Percentiles rank a stretch among this genome's conserved stretches.
These are phyloP conservation scores for Penicillium diatomitis DNA, from an alignment of 495 filamentous ascomycete genomes.

Conservation along the genomic window DNA sequence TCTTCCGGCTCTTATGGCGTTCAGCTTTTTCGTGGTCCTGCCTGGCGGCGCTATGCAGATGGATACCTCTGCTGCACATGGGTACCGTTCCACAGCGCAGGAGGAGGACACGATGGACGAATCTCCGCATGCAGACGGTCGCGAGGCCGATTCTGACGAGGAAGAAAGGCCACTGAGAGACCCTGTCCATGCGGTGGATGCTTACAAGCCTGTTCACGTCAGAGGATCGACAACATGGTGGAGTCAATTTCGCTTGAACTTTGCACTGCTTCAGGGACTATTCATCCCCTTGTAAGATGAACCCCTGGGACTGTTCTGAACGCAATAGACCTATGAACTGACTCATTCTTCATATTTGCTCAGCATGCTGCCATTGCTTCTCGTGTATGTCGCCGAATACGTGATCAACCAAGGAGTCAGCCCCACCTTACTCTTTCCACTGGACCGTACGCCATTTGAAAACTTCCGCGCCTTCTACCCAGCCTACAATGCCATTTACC, in stretches of 20 bases:
- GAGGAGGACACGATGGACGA: slow-evolving; percentile 35
- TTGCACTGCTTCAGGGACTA: slow-evolving; percentile 43
- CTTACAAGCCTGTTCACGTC: slow-evolving; percentile 13
- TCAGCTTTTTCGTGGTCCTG: slow-evolving; percentile 75
- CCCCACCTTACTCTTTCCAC: slow-evolving; percentile 80
- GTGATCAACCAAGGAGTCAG: slow-evolving; percentile 91
- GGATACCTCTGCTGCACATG: slow-evolving; percentile 2
- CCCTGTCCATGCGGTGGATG: slow-evolving; percentile 12
- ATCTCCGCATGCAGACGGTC: slow-evolving; percentile 24
- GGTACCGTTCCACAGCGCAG: slow-evolving; percentile 25
- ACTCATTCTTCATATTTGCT: not conserved
- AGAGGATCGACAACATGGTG: slow-evolving; percentile 8
- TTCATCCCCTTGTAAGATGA: slow-evolving; percentile 58
- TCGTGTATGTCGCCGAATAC: slow-evolving; percentile 94
- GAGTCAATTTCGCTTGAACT: slow-evolving; percentile 37
- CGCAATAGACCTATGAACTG: no score
- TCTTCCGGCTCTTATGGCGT: slow-evolving; percentile 71
- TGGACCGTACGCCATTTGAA: slow-evolving; percentile 62
- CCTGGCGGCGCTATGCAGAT: slow-evolving; percentile 51
- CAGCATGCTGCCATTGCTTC: slow-evolving; percentile 81
- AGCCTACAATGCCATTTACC: slow-evolving; percentile 87
- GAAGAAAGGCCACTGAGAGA: slow-evolving; percentile 31
- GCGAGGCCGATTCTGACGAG: slow-evolving; percentile 17
- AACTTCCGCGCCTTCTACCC: slow-evolving; percentile 85
- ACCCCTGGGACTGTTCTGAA: no score